Base-by-base conservation (phyloP, 2,329 filamentous ascomycete genomes). In the Knoxdaviesia capensis region DNA sequence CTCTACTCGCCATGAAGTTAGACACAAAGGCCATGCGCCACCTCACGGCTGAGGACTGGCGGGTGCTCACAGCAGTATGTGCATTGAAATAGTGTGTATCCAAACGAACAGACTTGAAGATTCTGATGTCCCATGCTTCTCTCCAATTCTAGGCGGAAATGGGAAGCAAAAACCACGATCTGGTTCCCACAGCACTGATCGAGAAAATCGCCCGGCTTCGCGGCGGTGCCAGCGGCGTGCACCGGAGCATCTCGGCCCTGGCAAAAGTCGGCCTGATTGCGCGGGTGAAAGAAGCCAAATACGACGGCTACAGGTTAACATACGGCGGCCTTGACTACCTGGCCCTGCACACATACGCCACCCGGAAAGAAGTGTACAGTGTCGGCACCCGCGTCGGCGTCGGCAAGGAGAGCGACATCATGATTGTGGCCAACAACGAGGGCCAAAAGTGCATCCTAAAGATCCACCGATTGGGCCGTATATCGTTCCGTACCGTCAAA, bases 321-420 rank as follows among this genome's bases (percentile, higher is more conserved):
- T 98, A 98, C 57, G 90, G 90, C 52, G 90, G 90, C 2, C 76
- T 96, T 39, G 90, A 98, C 64, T 98, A 98, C 60, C 77, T 98
- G n/a, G 85, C 90, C 10, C 70, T 98, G 42, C 86, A 96, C 61
- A 77, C 85, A 1, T 80, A 96, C 57, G 79, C 87, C 44, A 80
- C 82, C 52, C 69, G 76, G 48, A 79, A 80, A 51, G 73, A 71
- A 43, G 72, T 96, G 36, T 96, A 93, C 69, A 92, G 83, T 50
- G 84, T 96, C 4, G 90, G 90, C 42, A 90, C 81, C 58, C 82
- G 92, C 54, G 84, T 98, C 49, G 90, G 92, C 39, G 87, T 96
- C 3, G 90, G 90, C 42, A 98, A 98, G 59, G 90, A 98, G 63
- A 93, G 84, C 51, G 90, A 98, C 55, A 96, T 98, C 54, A 82